Evolutionary conservation across 768 basidiomycete species (phyloP).

Genomic region (Collybiopsis confluens): DNA sequence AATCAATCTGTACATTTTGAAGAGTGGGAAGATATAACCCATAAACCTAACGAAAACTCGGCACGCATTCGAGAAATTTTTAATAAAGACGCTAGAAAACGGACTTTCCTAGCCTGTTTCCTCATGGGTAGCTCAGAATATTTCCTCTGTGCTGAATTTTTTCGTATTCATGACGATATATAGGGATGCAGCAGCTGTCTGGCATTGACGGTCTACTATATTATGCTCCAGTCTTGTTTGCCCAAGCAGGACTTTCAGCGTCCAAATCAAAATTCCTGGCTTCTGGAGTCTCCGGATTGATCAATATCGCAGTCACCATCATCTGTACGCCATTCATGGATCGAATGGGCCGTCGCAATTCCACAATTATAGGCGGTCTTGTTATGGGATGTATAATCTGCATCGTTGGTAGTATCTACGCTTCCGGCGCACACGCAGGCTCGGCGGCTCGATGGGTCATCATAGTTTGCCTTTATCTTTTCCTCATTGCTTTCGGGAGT

Average conservation of each 20-base stretch:
- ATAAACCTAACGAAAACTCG: not conserved
- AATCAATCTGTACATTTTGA: not conserved
- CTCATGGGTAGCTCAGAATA: not conserved
- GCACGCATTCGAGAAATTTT: not conserved
- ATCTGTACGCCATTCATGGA: constrained; percentile 1
- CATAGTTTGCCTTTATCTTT: not conserved
- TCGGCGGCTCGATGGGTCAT: not conserved
- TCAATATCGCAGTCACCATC: not conserved
- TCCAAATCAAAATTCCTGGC: not conserved
- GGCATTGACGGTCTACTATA: not conserved
- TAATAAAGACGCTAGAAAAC: not conserved
- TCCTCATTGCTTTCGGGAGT: not conserved
- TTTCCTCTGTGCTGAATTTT: not conserved
- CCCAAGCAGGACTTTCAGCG: not conserved
- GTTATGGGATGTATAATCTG: not conserved
- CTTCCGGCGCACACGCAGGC: not conserved
- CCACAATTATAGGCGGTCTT: not conserved
- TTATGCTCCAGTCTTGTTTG: not conserved
- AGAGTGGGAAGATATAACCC: not conserved
- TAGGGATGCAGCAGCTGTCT: not conserved
- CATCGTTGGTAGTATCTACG: not conserved
- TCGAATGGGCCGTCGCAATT: not conserved
- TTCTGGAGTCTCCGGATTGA: not conserved
- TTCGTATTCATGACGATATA: not conserved
- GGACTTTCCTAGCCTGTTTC: not conserved